A percentile compares a stretch with the other conserved stretches of the same genome.
phyloP scores from a whole-genome alignment of 2,329 filamentous ascomycete genomes.

The Botrytis deweyae region DNA sequence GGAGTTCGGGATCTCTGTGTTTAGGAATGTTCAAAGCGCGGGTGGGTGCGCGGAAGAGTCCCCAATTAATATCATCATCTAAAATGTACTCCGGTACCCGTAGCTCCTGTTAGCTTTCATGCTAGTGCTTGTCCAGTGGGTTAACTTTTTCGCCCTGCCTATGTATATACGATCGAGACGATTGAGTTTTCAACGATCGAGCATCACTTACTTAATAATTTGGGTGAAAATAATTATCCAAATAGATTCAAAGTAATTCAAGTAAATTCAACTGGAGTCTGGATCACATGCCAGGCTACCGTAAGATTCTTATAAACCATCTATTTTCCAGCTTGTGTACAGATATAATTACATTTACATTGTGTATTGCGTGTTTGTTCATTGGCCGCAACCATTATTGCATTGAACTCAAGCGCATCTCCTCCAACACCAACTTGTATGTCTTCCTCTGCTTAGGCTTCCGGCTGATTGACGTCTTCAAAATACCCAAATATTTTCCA shows the following conservation, averaged over 20 bases:
- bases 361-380: background rate
- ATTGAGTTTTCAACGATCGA: background rate
- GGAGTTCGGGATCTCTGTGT: background rate
- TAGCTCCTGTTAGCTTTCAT: conserved; percentile 8
- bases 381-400: conserved; percentile 24
- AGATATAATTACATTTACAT: background rate
- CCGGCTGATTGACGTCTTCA: conserved; percentile 57
- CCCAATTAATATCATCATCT: conserved; percentile 9
- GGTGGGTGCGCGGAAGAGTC: conserved; percentile 4
- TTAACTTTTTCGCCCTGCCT: background rate
- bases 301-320: background rate
- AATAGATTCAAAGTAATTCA: background rate
- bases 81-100: conserved; percentile 12
- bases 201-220: background rate
- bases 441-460: conserved; percentile 76
- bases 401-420: conserved; percentile 48
- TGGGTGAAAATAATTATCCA: background rate
- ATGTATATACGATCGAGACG: background rate
- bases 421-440: conserved; percentile 79
- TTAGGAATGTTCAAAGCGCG: conserved; percentile 18
- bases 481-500: conserved; percentile 63
- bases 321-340: background rate
- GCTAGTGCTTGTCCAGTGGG: background rate
- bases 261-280: background rate
- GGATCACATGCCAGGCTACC: background rate